A percentile compares a stretch with the other conserved stretches of the same genome.
Conservation (phyloP, 805 yeast species). For the Lipomyces yamadae region DNA sequence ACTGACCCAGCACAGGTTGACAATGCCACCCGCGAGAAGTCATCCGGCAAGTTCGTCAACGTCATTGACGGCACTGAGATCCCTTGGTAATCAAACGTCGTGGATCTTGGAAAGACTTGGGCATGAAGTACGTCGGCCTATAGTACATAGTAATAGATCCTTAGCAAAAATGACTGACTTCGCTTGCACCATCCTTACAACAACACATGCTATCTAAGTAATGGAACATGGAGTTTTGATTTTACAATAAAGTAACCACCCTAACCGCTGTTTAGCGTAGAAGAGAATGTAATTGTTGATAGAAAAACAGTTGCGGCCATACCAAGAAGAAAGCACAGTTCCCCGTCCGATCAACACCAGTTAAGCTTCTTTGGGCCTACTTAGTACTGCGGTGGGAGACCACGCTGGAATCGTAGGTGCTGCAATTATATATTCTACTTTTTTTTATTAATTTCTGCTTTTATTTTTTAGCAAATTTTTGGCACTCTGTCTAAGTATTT, state of each 20-base stretch:
- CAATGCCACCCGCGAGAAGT: constrained; percentile 1
- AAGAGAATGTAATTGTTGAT: no score
- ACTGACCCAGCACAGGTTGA: constrained; percentile 1
- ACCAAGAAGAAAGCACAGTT: constrained; percentile 4
- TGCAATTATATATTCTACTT: not conserved
- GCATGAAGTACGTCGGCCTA: not conserved
- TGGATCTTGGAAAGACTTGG: not conserved
- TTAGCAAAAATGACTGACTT: no score
- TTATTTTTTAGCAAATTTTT: no score
- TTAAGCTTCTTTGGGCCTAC: constrained; percentile 4
- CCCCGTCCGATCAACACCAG: constrained; percentile 6
- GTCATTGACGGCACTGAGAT: constrained; percentile 8
- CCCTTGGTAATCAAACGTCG: not conserved
- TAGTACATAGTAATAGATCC: no score
- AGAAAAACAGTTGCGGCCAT: not conserved
- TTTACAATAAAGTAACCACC: no score
- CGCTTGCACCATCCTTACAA: no score
- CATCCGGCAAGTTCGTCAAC: constrained; percentile 2
- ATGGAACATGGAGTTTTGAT: no score
- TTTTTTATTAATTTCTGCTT: no score
- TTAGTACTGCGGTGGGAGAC: constrained; percentile 5
- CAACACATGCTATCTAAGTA: no score
- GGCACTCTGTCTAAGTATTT: no score
- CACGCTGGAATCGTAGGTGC: constrained; percentile 5
- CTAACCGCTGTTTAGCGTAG: no score